phyloP scores from a whole-genome alignment of 345 rosid species.

The Hibiscus tridactylites region DNA sequence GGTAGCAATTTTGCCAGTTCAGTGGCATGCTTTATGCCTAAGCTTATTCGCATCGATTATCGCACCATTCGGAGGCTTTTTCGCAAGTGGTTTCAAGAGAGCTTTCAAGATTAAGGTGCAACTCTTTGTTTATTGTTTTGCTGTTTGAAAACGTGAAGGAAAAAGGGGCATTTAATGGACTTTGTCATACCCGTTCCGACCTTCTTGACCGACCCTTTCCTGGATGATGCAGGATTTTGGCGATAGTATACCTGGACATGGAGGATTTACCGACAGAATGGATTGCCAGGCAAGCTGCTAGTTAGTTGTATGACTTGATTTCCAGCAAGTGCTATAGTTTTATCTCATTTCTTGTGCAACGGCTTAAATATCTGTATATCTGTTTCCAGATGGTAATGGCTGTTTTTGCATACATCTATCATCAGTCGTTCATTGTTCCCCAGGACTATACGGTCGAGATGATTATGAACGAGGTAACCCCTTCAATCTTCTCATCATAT shows the following conservation, averaged over 20 bases:
- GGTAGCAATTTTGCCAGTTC: slow-evolving; percentile 67
- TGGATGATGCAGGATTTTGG: slow-evolving; percentile 71
- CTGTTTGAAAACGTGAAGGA: background rate
- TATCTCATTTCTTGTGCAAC: background rate
- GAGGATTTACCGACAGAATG: slow-evolving; percentile 58
- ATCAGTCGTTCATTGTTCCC: slow-evolving; percentile 28
- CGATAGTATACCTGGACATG: slow-evolving; percentile 94
- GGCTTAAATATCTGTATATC: background rate
- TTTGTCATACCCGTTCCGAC: background rate
- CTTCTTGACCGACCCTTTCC: background rate
- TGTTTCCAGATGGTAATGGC: slow-evolving; percentile 83
- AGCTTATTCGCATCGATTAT: slow-evolving; percentile 88
- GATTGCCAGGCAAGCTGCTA: slow-evolving; percentile 60
- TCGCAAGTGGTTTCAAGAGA: slow-evolving; percentile 81
- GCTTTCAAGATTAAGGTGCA: background rate
- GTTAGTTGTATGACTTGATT: background rate
- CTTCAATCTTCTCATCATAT: background rate
- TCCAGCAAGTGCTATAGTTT: background rate
- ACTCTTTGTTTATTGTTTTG: background rate
- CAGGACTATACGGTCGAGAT: slow-evolving; percentile 56
- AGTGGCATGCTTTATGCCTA: slow-evolving; percentile 81
- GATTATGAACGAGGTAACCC: slow-evolving; percentile 60
- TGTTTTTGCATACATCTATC: slow-evolving; percentile 60
- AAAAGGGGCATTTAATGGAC: background rate
- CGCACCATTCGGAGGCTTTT: slow-evolving; percentile 98